phyloP scores from a whole-genome alignment of 1,284 basidiomycete species.

The Neolentinus lepideus region DNA sequence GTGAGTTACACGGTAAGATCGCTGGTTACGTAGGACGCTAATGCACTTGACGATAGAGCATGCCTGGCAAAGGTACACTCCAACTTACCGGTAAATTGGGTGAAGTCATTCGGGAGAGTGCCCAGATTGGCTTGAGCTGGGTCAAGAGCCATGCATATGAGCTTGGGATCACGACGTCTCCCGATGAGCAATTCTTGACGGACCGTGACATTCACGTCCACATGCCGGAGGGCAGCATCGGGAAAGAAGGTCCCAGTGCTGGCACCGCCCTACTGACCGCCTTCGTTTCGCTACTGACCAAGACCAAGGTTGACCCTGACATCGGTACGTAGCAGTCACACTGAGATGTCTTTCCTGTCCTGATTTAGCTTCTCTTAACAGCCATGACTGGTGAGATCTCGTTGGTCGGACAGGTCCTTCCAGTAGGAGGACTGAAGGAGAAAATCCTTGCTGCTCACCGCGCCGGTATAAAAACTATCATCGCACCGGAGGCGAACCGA shows the following conservation, averaged over 20 bases:
- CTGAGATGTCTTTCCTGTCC: conserved; percentile 2
- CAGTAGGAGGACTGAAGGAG: conserved; percentile 92
- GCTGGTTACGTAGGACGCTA: background rate
- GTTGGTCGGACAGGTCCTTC: conserved; percentile 86
- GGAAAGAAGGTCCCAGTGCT: conserved; percentile 96
- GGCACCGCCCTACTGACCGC: conserved; percentile 91
- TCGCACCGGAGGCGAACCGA: conserved; percentile 83
- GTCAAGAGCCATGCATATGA: conserved; percentile 87
- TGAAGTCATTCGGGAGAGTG: conserved; percentile 95
- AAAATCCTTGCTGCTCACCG: conserved; percentile 94
- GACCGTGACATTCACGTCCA: conserved; percentile 88
- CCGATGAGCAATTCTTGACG: conserved; percentile 72
- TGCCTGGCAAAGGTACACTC: conserved; percentile 87
- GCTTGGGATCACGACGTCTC: conserved; percentile 75
- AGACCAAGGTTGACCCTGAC: conserved; percentile 76
- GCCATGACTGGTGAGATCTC: conserved; percentile 97
- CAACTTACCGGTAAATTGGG: conserved; percentile 96
- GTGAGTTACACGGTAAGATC: conserved; percentile 36
- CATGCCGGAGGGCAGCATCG: conserved; percentile 96
- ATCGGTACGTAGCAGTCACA: conserved; percentile 51
- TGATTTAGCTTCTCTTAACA: conserved; percentile 16
- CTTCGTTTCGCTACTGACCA: conserved; percentile 87
- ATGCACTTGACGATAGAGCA: conserved; percentile 43
- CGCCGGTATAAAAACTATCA: conserved; percentile 87
- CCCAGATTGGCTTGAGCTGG: conserved; percentile 92